A percentile compares a stretch with the other conserved stretches of the same genome.
phyloP scores from a whole-genome alignment of 192 early-diverging fungal genomes.

The Podila minutissima region DNA sequence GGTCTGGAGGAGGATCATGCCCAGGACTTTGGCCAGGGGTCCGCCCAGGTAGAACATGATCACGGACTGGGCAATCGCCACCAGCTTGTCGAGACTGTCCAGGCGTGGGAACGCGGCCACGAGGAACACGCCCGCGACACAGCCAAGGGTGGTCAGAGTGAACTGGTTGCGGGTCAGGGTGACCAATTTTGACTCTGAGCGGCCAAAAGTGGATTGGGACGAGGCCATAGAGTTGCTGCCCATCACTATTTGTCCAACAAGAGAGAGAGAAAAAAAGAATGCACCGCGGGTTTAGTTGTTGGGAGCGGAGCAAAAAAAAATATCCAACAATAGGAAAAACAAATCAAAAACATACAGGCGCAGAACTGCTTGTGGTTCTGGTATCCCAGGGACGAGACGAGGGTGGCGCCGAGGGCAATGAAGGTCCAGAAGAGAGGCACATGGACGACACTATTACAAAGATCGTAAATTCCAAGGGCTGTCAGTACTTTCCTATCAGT shows the following conservation, averaged over 20 bases:
- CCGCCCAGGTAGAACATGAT: slow-evolving; percentile 61
- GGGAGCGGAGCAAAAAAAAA: too few species aligned
- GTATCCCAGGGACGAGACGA: slow-evolving; percentile 57
- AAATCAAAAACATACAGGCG: slow-evolving; percentile 44
- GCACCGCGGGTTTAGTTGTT: too few species aligned
- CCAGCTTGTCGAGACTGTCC: slow-evolving; percentile 55
- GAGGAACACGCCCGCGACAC: slow-evolving; percentile 45
- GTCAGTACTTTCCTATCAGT: neutral
- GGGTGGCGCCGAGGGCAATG: slow-evolving; percentile 49
- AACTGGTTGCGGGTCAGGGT: slow-evolving; percentile 53
- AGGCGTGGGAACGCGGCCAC: slow-evolving; percentile 33
- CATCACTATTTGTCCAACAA: slow-evolving; percentile 6
- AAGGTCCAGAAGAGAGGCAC: slow-evolving; percentile 54
- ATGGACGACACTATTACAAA: slow-evolving; percentile 18
- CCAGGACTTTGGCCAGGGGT: slow-evolving; percentile 57
- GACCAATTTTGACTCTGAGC: neutral
- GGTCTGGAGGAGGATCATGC: slow-evolving; percentile 64
- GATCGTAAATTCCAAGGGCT: neutral
- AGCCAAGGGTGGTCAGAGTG: slow-evolving; percentile 44
- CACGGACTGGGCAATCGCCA: slow-evolving; percentile 56
- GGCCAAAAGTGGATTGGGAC: neutral
- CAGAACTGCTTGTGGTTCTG: slow-evolving; percentile 64
- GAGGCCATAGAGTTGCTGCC: slow-evolving; percentile 5
- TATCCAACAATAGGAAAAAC: neutral
- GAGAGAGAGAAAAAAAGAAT: neutral